Evolutionary conservation across 1,139 yeast genomes (phyloP).

Genomic region (Zygoascus hellenicus): DNA sequence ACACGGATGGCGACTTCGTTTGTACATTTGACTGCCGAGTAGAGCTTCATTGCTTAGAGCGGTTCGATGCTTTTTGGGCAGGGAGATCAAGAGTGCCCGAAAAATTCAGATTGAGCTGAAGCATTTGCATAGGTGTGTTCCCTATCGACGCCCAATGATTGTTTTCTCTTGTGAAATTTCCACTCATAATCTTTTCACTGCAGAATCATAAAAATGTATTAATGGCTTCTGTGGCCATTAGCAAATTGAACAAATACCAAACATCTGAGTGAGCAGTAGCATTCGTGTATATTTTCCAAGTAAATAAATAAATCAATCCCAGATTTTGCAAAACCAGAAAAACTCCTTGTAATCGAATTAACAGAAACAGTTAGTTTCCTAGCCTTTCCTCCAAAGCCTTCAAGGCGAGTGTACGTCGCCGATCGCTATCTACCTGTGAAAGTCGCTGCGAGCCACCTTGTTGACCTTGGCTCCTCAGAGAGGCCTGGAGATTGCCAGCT

Average conservation of each 20-base stretch:
- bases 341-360: neutral
- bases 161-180: too few species aligned
- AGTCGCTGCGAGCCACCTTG: constrained; percentile 12
- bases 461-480: constrained; percentile 39
- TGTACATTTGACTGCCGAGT: constrained; percentile 29
- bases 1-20: constrained; percentile 36
- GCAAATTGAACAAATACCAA: too few species aligned
- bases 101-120: neutral
- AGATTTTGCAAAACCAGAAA: neutral
- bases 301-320: too few species aligned
- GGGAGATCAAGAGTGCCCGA: constrained; percentile 23
- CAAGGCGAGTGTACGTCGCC: constrained; percentile 80
- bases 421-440: constrained; percentile 55
- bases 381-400: constrained; percentile 71
- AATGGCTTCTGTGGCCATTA: too few species aligned
- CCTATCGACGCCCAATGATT: neutral
- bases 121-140: too few species aligned
- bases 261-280: too few species aligned
- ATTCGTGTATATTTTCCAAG: too few species aligned
- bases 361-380: constrained; percentile 2
- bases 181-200: too few species aligned
- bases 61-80: constrained; percentile 31
- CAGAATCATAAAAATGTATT: too few species aligned
- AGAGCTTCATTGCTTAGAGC: constrained; percentile 27
- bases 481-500: constrained; percentile 63